Conservation (phyloP, 179 eudicot genomes). For the Patellifolia procumbens region DNA sequence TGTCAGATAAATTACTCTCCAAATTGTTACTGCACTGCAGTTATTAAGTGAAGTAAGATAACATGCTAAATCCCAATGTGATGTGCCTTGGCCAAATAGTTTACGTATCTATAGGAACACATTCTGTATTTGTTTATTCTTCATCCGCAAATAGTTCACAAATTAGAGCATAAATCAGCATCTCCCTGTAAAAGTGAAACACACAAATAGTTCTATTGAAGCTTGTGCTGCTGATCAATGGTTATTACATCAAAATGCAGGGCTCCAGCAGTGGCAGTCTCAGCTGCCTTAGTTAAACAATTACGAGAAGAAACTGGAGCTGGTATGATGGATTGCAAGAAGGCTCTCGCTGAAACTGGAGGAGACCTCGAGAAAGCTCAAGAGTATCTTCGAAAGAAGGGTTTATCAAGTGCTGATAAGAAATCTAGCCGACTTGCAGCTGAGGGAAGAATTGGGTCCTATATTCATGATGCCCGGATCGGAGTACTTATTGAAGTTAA, state of each 20-base stretch:
- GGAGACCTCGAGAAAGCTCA: conserved; percentile 89
- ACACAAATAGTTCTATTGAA: neutral
- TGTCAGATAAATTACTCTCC: neutral
- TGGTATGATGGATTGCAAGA: conserved; percentile 99
- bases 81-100: neutral
- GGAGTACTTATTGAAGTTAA: conserved; percentile 92
- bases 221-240: neutral
- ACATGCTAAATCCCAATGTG: neutral
- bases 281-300: conserved; percentile 90
- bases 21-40: neutral
- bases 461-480: conserved; percentile 86
- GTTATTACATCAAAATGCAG: conserved; percentile 36
- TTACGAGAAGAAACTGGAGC: conserved; percentile 90
- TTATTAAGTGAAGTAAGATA: neutral
- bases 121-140: neutral
- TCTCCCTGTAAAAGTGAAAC: neutral
- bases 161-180: neutral
- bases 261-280: conserved; percentile 57
- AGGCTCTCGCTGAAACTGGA: conserved; percentile 85
- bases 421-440: conserved; percentile 91
- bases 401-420: conserved; percentile 86
- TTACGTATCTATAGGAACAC: neutral
- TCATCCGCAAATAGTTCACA: neutral
- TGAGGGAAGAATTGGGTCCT: conserved; percentile 89
- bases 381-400: conserved; percentile 90